These are phyloP conservation scores for Salinomyces thailandicus DNA, from an alignment of 2,329 filamentous ascomycete genomes.

Conservation along the genomic window DNA sequence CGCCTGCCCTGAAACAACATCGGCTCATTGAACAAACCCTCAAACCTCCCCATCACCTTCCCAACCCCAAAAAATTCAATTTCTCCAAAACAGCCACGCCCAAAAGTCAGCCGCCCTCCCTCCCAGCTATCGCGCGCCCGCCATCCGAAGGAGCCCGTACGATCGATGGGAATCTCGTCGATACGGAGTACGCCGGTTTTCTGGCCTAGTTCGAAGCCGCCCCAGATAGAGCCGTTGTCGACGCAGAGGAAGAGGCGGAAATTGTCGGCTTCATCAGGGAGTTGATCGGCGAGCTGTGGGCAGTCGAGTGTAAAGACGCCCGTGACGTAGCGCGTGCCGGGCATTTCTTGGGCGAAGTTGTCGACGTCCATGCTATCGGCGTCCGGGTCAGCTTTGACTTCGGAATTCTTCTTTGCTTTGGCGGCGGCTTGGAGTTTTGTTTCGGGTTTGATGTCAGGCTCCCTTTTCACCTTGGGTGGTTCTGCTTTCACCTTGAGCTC, in stretches of 20 bases:
- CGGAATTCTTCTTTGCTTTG: slow-evolving; percentile 7
- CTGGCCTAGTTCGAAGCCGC: slow-evolving; percentile 34
- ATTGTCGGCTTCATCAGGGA: slow-evolving; percentile 12
- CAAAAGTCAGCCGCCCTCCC: slow-evolving; percentile 20
- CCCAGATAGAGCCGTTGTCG: slow-evolving; percentile 34
- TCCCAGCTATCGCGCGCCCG: slow-evolving; percentile 22
- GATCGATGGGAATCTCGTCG: slow-evolving; percentile 15
- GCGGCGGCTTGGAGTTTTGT: slow-evolving; percentile 2
- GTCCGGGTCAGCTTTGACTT: slow-evolving; percentile 10
- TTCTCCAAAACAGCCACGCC: slow-evolving; percentile 25
- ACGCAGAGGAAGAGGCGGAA: slow-evolving; percentile 32
- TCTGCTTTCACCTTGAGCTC: slow-evolving; percentile 7
- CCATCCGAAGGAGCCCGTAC: slow-evolving; percentile 19
- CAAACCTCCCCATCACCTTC: slow-evolving; percentile 16
- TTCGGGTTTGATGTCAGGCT: slow-evolving; percentile 6
- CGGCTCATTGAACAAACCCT: slow-evolving; percentile 18
- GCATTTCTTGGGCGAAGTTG: slow-evolving; percentile 6
- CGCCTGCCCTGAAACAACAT: slow-evolving; percentile 20
- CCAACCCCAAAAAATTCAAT: slow-evolving; percentile 21
- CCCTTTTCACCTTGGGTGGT: slow-evolving; percentile 3
- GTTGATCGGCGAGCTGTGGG: slow-evolving; percentile 12
- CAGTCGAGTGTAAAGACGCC: slow-evolving; percentile 35
- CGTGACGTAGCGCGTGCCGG: slow-evolving; percentile 26
- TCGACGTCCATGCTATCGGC: slow-evolving; percentile 14
- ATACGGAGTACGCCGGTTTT: slow-evolving; percentile 36